phyloP scores from a whole-genome alignment of 106 monocot species.

The Platanthera zijinensis region DNA sequence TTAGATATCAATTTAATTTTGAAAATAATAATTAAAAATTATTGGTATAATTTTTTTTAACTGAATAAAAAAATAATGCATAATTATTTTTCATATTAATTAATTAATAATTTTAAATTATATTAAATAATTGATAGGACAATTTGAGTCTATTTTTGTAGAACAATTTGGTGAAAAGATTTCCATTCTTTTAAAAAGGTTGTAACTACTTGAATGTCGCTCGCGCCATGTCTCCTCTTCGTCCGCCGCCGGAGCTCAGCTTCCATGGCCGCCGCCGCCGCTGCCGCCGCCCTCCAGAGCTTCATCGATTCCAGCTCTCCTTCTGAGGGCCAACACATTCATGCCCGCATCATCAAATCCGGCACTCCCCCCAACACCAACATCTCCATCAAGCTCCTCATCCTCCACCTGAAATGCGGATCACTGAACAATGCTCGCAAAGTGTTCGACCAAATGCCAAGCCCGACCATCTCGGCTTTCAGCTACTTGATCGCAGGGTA shows the following conservation, averaged over 20 bases:
- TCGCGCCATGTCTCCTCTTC: neutral
- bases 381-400: conserved; percentile 68
- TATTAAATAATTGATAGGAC: too few relatives aligned
- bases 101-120: too few relatives aligned
- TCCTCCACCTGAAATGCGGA: conserved; percentile 55
- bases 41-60: too few relatives aligned
- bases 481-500: conserved; percentile 73
- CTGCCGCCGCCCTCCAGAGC: conserved; percentile 46
- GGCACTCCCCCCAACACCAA: conserved; percentile 27
- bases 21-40: too few relatives aligned
- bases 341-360: conserved; percentile 40
- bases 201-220: neutral
- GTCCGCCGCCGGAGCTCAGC: neutral
- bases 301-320: conserved; percentile 50
- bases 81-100: too few relatives aligned
- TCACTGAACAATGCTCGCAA: conserved; percentile 50
- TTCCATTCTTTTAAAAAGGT: too few relatives aligned
- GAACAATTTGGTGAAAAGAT: too few relatives aligned
- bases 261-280: conserved; percentile 28
- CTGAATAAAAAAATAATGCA: too few relatives aligned
- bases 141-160: too few relatives aligned
- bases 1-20: too few relatives aligned
- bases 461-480: conserved; percentile 51
- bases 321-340: conserved; percentile 32
- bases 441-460: conserved; percentile 69